These are phyloP conservation scores for Russula vinacea DNA, from an alignment of 768 basidiomycete genomes.

Conservation along the genomic window DNA sequence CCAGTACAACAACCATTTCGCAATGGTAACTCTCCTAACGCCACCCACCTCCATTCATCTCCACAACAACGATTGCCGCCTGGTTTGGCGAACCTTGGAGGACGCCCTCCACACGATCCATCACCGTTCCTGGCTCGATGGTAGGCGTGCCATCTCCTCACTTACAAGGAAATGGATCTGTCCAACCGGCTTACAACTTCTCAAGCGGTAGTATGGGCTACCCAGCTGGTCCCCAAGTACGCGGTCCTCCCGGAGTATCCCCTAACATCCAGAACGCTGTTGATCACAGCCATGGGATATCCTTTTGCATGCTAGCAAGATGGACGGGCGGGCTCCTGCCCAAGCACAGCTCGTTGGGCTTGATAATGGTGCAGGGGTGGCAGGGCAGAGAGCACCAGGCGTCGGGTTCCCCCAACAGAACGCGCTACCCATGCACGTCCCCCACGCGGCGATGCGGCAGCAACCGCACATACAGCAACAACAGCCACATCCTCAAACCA, in stretches of 20 bases:
- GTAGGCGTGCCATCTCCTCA: conserved; percentile 41
- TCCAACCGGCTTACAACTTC: conserved; percentile 41
- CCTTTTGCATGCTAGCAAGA: conserved; percentile 52
- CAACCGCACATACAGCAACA: conserved; percentile 49
- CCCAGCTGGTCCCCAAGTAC: conserved; percentile 43
- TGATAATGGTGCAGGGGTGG: conserved; percentile 45
- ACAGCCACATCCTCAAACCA: conserved; percentile 56
- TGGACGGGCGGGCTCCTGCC: conserved; percentile 53
- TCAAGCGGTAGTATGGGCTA: conserved; percentile 31
- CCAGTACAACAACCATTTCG: conserved; percentile 62
- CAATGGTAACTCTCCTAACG: conserved; percentile 63
- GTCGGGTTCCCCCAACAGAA: conserved; percentile 52
- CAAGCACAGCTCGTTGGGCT: conserved; percentile 49
- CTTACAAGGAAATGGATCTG: conserved; percentile 17
- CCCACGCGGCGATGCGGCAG: conserved; percentile 49
- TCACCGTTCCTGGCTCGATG: conserved; percentile 50
- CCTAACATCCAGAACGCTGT: conserved; percentile 47
- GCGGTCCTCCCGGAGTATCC: conserved; percentile 46
- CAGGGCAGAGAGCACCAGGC: conserved; percentile 47
- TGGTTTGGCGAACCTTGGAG: conserved; percentile 78
- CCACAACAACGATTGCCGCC: conserved; percentile 68
- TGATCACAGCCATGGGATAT: conserved; percentile 49
- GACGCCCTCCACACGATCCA: conserved; percentile 76
- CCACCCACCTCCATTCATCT: conserved; percentile 46
- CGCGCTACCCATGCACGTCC: conserved; percentile 37